phyloP scores from a whole-genome alignment of 2,329 filamentous ascomycete genomes.

The Neofusicoccum umdonicola region DNA sequence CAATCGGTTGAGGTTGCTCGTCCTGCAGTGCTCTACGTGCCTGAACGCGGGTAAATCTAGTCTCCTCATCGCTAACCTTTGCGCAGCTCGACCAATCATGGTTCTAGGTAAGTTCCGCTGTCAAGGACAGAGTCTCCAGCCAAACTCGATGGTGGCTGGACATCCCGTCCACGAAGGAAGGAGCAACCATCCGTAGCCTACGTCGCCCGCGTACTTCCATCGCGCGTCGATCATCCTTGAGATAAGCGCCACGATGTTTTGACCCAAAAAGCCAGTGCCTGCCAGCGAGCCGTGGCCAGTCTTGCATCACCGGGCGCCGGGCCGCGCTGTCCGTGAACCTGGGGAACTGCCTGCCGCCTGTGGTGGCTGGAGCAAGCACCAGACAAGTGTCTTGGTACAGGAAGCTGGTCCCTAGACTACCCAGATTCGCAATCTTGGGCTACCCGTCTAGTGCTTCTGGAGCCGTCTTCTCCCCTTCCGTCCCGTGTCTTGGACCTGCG shows the following conservation, averaged over 20 bases:
- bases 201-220: background rate
- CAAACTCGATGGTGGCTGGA: background rate
- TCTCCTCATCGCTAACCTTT: background rate
- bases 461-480: background rate
- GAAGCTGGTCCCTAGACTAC: background rate
- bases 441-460: background rate
- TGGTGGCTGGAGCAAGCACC: background rate
- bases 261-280: background rate
- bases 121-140: background rate
- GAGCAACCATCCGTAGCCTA: background rate
- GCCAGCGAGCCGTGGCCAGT: background rate
- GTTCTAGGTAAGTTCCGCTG: background rate
- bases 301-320: background rate
- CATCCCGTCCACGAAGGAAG: background rate
- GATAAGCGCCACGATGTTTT: background rate
- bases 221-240: background rate
- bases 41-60: background rate
- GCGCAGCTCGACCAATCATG: too few species aligned
- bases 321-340: background rate
- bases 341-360: background rate
- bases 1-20: background rate
- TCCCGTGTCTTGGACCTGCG: background rate
- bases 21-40: background rate
- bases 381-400: background rate
- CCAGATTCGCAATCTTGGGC: background rate